A percentile compares a stretch with the other conserved stretches of the same genome.
Evolutionary conservation across 2,329 filamentous ascomycete species (phyloP).

Genomic region (Passalora sequoiae): DNA sequence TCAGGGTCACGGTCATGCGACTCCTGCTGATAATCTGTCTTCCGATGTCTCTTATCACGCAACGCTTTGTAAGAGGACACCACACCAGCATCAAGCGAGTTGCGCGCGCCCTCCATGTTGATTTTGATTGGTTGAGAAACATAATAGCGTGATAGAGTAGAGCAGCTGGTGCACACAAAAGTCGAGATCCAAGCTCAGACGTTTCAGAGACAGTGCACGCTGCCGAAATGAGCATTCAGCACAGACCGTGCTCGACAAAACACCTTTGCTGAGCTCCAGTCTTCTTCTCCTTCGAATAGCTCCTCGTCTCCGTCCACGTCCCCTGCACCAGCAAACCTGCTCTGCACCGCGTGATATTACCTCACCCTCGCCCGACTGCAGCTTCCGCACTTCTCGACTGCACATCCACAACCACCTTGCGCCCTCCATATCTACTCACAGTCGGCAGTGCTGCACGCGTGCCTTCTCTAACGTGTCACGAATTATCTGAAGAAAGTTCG

Average conservation of each 20-base stretch:
- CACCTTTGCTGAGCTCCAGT: no score
- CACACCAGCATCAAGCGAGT: not conserved
- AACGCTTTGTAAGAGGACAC: not conserved
- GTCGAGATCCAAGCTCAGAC: no score
- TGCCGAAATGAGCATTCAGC: no score
- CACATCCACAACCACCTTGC: no score
- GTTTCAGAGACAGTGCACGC: no score
- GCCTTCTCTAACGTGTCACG: slow-evolving; percentile 4
- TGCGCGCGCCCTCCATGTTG: no score
- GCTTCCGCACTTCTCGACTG: not conserved
- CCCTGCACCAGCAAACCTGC: not conserved
- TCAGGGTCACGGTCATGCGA: slow-evolving; percentile 4
- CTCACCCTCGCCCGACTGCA: not conserved
- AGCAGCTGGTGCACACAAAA: no score
- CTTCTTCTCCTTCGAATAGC: not conserved
- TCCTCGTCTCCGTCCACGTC: not conserved
- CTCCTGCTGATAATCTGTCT: not conserved
- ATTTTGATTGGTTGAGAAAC: no score
- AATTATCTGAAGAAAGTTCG: not conserved
- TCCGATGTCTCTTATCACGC: not conserved
- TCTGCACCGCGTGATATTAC: not conserved
- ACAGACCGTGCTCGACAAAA: no score
- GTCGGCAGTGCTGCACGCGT: not conserved
- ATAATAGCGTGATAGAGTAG: no score
- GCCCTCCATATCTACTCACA: not conserved